Evolutionary conservation across 1,284 basidiomycete genomes (phyloP), one percentile per base, ranked within the genome.

Genomic region (Filobasidium uniguttulatum): DNA sequence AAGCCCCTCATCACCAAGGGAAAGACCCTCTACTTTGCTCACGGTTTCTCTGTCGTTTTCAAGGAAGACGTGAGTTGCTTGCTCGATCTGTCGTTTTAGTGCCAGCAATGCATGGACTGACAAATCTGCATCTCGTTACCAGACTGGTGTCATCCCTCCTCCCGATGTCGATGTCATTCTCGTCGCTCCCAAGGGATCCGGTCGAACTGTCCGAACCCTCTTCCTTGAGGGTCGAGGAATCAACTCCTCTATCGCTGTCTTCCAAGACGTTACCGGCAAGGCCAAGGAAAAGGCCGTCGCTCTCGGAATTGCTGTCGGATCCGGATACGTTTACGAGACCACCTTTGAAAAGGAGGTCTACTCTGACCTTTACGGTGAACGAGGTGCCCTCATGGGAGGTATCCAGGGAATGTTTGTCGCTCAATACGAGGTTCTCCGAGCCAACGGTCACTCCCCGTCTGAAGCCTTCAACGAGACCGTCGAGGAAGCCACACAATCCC

Each of bases 341-440:
- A 96, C 94, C 56, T 98, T 99, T 62, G 50, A 52, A 31, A 52
- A 52, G 50, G 50, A 52, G 40, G 51, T 53, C 46, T 48, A 48
- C 81, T 98, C 94, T 51, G 94, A 98, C 72, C 77, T 99, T 56
- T 98, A 94, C 72, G 94, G 94, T 72, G 94, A 99, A 78, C 91
- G 93, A 77, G 94, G 94, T 79, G 91, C 96, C 31, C 80, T 98
- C 65, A 97, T 97, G 93, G 93, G 93, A 67, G 93, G 83, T 71
- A 97, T 98, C 70, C 90, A 99, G 83, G 94, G 93, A 62, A 82
- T 99, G 70, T 98, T 99, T 85, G 78, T 90, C 64, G 93, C 93
- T 48, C 90, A 98, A 73, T 99, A 99, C 82, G 83, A 97, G 76
- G 85, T 97, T 55, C 86, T 99, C 66, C 88, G 93, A 67, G 86